These are phyloP conservation scores for Penicillium argentinense DNA, from an alignment of 495 filamentous ascomycete species.

Conservation along the genomic window DNA sequence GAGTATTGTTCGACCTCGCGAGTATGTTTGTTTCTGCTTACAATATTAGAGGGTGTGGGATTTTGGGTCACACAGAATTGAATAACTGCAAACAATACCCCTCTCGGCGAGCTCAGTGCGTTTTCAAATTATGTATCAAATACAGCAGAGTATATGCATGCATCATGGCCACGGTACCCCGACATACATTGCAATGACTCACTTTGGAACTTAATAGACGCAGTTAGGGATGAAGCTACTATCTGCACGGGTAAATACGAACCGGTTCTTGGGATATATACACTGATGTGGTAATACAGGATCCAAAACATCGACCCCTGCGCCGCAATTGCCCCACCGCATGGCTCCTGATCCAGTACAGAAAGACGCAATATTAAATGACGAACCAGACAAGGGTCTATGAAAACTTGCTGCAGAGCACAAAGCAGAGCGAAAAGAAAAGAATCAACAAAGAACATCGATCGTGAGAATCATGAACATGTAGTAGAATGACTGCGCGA, in stretches of 20 bases:
- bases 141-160: no score
- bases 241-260: not conserved
- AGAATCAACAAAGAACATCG: slow-evolving; percentile 1
- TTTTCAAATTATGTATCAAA: no score
- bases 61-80: no score
- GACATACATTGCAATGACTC: no score
- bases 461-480: slow-evolving; percentile 19
- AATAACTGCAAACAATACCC: no score
- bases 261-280: not conserved
- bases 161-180: no score
- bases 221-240: no score
- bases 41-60: no score
- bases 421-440: slow-evolving; percentile 5
- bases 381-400: slow-evolving; percentile 6
- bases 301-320: slow-evolving; percentile 1
- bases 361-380: slow-evolving; percentile 5
- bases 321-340: not conserved
- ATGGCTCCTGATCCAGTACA: not conserved
- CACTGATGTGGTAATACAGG: slow-evolving; percentile 11
- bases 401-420: slow-evolving; percentile 5
- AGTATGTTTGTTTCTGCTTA: no score
- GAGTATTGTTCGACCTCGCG: no score
- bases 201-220: no score
- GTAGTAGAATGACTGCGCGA: not conserved
- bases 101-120: no score